Evolutionary conservation across 116 monocot genomes (phyloP), one percentile per base, ranked within the genome.

Genomic region (Cymodocea nodosa): DNA sequence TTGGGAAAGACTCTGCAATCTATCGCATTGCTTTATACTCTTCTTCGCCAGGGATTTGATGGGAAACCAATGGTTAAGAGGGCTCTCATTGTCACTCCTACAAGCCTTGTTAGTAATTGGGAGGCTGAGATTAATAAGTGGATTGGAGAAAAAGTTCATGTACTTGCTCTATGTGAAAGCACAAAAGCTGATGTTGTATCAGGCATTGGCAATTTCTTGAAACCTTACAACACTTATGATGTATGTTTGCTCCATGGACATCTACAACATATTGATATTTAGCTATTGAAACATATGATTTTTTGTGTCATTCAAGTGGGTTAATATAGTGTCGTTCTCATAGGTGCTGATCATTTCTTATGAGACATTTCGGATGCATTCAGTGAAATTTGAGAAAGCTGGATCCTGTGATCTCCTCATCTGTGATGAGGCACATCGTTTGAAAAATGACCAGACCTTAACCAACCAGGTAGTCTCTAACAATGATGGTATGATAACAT

Each of bases 71-170:
- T 90, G 77, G 91, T 97, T 56, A 90, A 77, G 44, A 81, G 80
- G 60, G 79, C 85, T 66, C 59, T 97, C 36, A 80, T 97, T 76
- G 91, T 97, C 34, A 97, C 95, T 53, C 95, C 95, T 35, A 97
- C 95, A 66, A 97, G 95, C 56, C 85, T 97, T 82, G 95, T 97
- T 65, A 90, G 90, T 66, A 97, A 97, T 68, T 97, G 95, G 95
- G 91, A 97, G 48, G 81, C 95, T 74, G 95, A 97, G 67, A 97
- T 97, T 34, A 77, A 70, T 57, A 97, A 97, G 72, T 97, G 95
- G 95, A 66, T 97, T 75, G 76, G 72, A n/a, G 74, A 79, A 78
- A 87, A 73, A 84, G 73, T 97, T 54, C 70, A 63, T 60, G 62
- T 97, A 52, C 78, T 97, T 66, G 70, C 91, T 79, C 78, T 97